Percentiles rank a stretch among this genome's conserved stretches.
Evolutionary conservation across 1,284 basidiomycete species (phyloP).

Genomic region (Trametes versicolor): DNA sequence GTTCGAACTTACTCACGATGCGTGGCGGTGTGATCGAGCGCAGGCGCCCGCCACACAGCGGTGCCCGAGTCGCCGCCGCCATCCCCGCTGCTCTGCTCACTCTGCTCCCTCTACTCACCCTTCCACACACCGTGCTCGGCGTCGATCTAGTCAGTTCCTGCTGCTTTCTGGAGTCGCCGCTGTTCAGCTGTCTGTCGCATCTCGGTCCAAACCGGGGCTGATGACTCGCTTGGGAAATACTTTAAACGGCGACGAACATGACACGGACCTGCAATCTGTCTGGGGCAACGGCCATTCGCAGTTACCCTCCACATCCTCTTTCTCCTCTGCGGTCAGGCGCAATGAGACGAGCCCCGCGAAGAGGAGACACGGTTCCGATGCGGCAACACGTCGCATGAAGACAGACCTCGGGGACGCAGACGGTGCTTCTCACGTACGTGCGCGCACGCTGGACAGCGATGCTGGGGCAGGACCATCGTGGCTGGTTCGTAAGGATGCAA

Average conservation of each 20-base stretch:
- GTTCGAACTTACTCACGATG: too few species aligned
- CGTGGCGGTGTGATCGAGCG: background rate
- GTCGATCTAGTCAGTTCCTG: background rate
- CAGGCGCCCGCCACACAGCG: background rate
- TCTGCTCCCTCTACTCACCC: background rate
- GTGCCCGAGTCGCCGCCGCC: too few species aligned
- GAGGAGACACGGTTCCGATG: slow-evolving; percentile 43
- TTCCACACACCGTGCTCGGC: background rate
- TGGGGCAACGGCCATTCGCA: slow-evolving; percentile 9
- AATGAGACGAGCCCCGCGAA: slow-evolving; percentile 38
- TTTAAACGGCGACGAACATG: slow-evolving; percentile 1
- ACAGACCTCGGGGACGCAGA: slow-evolving; percentile 37
- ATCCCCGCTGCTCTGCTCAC: background rate
- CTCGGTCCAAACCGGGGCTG: background rate
- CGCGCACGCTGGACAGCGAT: slow-evolving; percentile 39
- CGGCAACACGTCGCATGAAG: slow-evolving; percentile 31
- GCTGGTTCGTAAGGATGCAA: slow-evolving; percentile 18
- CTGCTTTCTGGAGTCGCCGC: background rate
- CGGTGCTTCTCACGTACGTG: slow-evolving; percentile 35
- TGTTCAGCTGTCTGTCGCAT: background rate
- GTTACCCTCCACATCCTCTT: slow-evolving; percentile 23
- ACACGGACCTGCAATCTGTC: slow-evolving; percentile 9
- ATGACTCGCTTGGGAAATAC: background rate
- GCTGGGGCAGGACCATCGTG: slow-evolving; percentile 31
- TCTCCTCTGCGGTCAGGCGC: slow-evolving; percentile 42